phyloP scores from a whole-genome alignment of 805 yeast genomes.

The Nakazawaea anatomiae region DNA sequence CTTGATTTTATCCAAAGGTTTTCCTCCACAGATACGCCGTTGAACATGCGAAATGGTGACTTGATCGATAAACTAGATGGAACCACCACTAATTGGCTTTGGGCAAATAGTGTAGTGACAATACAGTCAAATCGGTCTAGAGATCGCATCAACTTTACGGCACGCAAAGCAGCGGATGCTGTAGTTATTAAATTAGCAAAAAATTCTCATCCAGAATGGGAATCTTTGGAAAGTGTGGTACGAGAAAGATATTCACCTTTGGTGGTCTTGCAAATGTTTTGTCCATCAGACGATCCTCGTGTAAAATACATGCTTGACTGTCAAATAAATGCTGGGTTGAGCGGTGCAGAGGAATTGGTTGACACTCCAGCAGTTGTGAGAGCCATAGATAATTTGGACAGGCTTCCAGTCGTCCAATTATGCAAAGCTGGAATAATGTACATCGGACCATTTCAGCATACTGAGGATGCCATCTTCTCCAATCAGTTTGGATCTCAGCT shows the following conservation, averaged over 20 bases:
- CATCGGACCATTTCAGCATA: conserved; percentile 59
- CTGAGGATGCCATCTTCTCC: conserved; percentile 57
- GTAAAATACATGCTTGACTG: not conserved
- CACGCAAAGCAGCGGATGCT: not conserved
- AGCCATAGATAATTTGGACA: conserved; percentile 59
- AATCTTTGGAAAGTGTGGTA: no score
- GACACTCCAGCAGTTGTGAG: conserved; percentile 32
- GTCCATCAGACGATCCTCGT: not conserved
- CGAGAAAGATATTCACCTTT: not conserved
- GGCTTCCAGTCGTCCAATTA: conserved; percentile 72
- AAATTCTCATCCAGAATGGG: no score
- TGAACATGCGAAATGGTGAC: conserved; percentile 28
- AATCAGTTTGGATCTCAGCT: conserved; percentile 60
- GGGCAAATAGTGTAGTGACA: not conserved
- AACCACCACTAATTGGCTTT: not conserved
- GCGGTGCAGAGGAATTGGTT: not conserved
- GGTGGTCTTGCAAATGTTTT: no score
- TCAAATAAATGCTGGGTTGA: not conserved
- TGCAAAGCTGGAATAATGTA: conserved; percentile 77
- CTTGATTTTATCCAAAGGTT: conserved; percentile 65
- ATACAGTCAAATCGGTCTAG: not conserved
- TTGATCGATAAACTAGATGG: conserved; percentile 10
- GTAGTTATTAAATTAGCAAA: not conserved
- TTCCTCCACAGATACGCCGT: conserved; percentile 57
- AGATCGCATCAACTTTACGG: not conserved